Percentiles rank a stretch among this genome's conserved stretches.
These are phyloP conservation scores for Fusarium xyrophilum DNA, from an alignment of 2,329 filamentous ascomycete genomes.

Conservation along the genomic window DNA sequence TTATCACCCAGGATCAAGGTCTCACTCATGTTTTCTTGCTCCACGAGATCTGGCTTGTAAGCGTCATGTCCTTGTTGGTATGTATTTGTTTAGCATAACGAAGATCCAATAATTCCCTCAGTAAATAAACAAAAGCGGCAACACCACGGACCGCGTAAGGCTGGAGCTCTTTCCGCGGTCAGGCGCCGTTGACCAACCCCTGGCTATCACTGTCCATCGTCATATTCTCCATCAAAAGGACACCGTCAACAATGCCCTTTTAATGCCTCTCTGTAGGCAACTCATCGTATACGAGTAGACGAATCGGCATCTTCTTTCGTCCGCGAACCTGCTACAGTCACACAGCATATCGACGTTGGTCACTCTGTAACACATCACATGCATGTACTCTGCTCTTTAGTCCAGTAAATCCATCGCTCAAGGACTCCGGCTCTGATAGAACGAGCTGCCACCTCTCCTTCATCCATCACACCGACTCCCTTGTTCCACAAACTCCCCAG, in stretches of 20 bases:
- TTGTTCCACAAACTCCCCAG: conserved; percentile 4
- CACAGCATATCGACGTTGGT: neutral
- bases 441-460: conserved; percentile 51
- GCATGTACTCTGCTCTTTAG: conserved; percentile 69
- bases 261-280: conserved; percentile 1
- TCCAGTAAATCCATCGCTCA: conserved; percentile 65
- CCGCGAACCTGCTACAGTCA: neutral
- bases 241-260: neutral
- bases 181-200: conserved; percentile 20
- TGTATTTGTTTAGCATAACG: neutral
- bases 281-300: neutral
- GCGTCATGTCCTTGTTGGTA: conserved; percentile 13
- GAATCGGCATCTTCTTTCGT: conserved; percentile 3
- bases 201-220: neutral
- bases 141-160: neutral
- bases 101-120: conserved; percentile 27
- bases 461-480: conserved; percentile 27
- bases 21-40: neutral
- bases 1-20: neutral
- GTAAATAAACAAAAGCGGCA: conserved; percentile 3
- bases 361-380: neutral
- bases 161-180: conserved; percentile 15
- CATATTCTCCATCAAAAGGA: neutral
- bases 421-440: conserved; percentile 68
- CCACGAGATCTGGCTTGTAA: neutral